Percentiles rank a stretch among this genome's conserved stretches.
Evolutionary conservation across 805 yeast genomes (phyloP).

Genomic region (Candida broadrunensis): DNA sequence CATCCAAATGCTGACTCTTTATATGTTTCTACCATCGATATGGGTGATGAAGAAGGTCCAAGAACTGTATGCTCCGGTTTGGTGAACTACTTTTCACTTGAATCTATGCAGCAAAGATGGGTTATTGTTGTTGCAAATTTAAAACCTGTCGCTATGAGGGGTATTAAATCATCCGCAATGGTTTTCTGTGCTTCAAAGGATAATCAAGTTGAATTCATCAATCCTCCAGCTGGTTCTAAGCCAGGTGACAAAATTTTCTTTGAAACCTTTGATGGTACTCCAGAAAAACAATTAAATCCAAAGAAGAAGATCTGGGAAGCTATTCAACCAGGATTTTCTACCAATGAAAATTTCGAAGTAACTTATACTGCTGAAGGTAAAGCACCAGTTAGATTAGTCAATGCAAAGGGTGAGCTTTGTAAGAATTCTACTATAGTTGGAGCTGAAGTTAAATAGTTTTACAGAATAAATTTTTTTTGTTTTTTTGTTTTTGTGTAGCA

Average conservation of each 20-base stretch:
- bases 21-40: conserved; percentile 93
- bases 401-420: conserved; percentile 74
- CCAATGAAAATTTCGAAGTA: conserved; percentile 73
- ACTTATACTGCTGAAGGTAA: conserved; percentile 79
- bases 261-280: conserved; percentile 84
- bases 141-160: conserved; percentile 98
- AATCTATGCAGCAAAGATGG: conserved; percentile 92
- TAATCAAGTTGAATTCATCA: conserved; percentile 79
- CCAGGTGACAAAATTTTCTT: conserved; percentile 97
- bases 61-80: conserved; percentile 98
- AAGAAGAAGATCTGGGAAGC: conserved; percentile 98
- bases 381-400: conserved; percentile 69
- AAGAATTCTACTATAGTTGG: conserved; percentile 66
- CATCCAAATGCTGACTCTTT: conserved; percentile 98
- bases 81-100: conserved; percentile 83
- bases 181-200: conserved; percentile 89
- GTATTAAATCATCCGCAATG: conserved; percentile 94
- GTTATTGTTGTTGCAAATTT: conserved; percentile 92
- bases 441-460: conserved; percentile 57
- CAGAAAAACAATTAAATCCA: conserved; percentile 91
- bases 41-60: conserved; percentile 96
- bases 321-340: conserved; percentile 86
- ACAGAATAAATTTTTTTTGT: not conserved
- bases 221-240: conserved; percentile 89
- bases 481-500: too few relatives aligned